A percentile compares a stretch with the other conserved stretches of the same genome.
phyloP scores from a whole-genome alignment of 2,329 filamentous ascomycete genomes.

The Pseudogymnoascus sp. region DNA sequence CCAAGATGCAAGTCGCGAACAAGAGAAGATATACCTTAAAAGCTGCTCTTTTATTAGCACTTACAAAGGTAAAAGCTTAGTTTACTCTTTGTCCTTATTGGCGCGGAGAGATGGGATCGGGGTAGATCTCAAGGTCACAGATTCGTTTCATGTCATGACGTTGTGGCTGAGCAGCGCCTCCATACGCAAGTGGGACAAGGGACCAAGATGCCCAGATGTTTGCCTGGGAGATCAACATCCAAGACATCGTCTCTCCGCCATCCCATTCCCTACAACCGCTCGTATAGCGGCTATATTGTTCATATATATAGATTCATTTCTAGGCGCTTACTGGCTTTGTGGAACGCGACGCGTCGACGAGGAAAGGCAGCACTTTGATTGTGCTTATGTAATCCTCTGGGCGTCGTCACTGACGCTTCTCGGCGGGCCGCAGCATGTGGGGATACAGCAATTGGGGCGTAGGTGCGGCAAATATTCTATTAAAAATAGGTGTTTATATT shows the following conservation, averaged over 20 bases:
- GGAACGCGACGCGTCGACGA: background rate
- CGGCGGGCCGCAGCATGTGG: background rate
- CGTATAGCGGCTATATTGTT: background rate
- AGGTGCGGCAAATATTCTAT: background rate
- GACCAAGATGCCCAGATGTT: background rate
- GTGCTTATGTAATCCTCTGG: background rate
- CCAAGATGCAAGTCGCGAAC: background rate
- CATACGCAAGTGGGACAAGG: background rate
- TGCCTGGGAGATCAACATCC: background rate
- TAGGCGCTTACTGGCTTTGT: background rate
- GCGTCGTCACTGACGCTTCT: background rate
- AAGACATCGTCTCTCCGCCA: background rate
- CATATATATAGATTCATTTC: background rate
- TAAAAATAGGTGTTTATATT: background rate
- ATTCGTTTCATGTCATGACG: constrained; percentile 7
- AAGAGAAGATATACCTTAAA: background rate
- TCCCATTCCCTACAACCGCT: background rate
- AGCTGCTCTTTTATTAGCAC: background rate
- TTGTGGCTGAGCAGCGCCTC: constrained; percentile 1
- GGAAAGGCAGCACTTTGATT: background rate
- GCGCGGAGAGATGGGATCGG: background rate
- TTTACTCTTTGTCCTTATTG: constrained; percentile 5
- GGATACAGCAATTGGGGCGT: background rate
- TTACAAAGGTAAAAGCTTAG: background rate
- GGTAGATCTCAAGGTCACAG: constrained; percentile 6